Base-by-base conservation (phyloP, 805 yeast genomes). In the Brettanomyces custersianus region DNA sequence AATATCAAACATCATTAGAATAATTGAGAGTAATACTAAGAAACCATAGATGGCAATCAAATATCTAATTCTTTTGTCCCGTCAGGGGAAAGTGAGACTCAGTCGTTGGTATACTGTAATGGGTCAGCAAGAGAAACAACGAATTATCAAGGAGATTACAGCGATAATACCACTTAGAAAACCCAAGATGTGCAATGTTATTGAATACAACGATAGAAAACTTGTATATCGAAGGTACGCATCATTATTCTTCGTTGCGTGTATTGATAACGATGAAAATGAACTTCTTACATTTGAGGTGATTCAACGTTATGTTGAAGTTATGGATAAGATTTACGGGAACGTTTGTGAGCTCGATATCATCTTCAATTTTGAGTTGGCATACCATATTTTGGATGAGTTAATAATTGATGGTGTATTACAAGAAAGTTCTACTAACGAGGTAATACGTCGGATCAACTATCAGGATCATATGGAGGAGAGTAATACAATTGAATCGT, bases 261-360 rank as follows among this genome's bases (percentile, higher is more conserved):
- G 95, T 0, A 75, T 88, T 20, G 92, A 82, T 35, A 68, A 72
- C 29, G 80, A 74, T 31, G 95, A 84, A 51, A 92, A 92, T 56
- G 98, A 92, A 55, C 66, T 92, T 43, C 60, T 85, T 37, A 78
- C 94, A 2, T 65, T 92, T 38, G 98, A 92, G 51, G 65, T 82
- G 13, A 79, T 92, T 35, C 98, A 92, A 56, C 68, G 96, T 41
- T 92, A 79, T 55, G 98, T 92, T 28, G 98, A 92, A 57, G 87
- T 85, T 45, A 86, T 92, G 96, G 98, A 92, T 64, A 80, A 82
- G 48, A 77, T 87, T 40, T 92, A 85, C 54, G 96, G 96, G 10
- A 90, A 86, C 52, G 98, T 92, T 13, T 87, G 96, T 60, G 98
- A 92, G 57, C 66, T 92, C 49, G 98, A 92, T 61, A 92, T 92